These are phyloP conservation scores for Neofusicoccum sp. DNA, from an alignment of 2,329 filamentous ascomycete genomes.

Conservation along the genomic window DNA sequence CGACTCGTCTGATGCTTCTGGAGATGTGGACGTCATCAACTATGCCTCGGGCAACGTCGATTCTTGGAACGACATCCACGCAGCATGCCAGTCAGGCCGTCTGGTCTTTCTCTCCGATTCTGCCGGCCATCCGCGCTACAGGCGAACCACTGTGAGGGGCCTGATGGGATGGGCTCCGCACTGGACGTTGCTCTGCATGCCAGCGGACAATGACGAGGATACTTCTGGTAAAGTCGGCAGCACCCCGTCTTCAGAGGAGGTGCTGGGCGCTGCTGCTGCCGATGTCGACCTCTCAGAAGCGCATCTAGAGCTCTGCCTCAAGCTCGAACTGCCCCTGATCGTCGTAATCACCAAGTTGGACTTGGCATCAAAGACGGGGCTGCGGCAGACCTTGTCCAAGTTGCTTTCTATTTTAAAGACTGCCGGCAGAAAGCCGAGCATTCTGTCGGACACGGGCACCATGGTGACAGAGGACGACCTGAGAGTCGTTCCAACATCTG, in stretches of 20 bases:
- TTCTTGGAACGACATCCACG: constrained; percentile 93
- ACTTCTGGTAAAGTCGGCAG: constrained; percentile 41
- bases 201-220: constrained; percentile 68
- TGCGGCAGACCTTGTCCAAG: constrained; percentile 69
- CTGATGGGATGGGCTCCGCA: constrained; percentile 96
- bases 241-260: constrained; percentile 53
- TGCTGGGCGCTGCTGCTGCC: constrained; percentile 50
- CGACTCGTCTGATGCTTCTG: background rate
- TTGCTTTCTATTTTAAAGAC: constrained; percentile 76
- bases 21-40: constrained; percentile 50
- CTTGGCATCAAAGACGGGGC: constrained; percentile 68
- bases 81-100: constrained; percentile 68
- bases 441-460: constrained; percentile 50
- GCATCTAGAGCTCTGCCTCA: constrained; percentile 81
- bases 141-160: constrained; percentile 82
- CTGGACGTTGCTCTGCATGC: constrained; percentile 85
- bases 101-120: constrained; percentile 90
- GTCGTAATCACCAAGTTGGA: constrained; percentile 91
- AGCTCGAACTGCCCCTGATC: constrained; percentile 72
- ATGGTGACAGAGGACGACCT: constrained; percentile 48
- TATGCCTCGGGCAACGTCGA: constrained; percentile 84
- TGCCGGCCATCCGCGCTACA: constrained; percentile 84
- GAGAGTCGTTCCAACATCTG: constrained; percentile 51
- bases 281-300: constrained; percentile 72
- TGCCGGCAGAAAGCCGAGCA: constrained; percentile 68